phyloP scores from a whole-genome alignment of 2,329 filamentous ascomycete genomes.

The Rhynchosporium graminicola region DNA sequence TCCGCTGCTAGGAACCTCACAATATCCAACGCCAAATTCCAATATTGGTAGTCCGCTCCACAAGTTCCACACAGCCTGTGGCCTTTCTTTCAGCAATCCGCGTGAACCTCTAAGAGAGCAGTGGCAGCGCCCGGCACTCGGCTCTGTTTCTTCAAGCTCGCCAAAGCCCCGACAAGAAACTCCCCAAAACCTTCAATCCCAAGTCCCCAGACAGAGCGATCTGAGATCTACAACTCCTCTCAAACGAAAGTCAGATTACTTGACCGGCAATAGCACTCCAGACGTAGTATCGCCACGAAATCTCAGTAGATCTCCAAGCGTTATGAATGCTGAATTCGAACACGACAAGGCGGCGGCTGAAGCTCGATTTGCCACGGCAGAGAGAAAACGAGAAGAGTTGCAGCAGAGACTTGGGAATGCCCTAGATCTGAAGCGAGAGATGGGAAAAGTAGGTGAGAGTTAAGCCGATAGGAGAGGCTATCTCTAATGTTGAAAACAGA shows the following conservation, averaged over 20 bases:
- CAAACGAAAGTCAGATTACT: not conserved
- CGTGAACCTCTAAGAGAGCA: not conserved
- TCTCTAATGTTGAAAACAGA: not conserved
- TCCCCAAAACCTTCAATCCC: not conserved
- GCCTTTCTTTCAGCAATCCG: not conserved
- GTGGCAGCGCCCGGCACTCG: not conserved
- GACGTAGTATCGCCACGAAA: not conserved
- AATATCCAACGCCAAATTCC: not conserved
- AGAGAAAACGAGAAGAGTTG: constrained; percentile 17
- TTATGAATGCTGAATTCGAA: constrained; percentile 11
- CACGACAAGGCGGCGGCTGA: constrained; percentile 2
- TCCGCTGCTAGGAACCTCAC: constrained; percentile 11
- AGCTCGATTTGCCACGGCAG: constrained; percentile 6
- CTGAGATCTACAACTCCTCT: not conserved
- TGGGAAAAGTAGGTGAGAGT: not conserved
- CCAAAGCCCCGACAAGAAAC: not conserved
- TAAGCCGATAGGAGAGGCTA: not conserved
- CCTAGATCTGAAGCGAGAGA: not conserved
- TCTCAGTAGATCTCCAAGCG: constrained; percentile 8
- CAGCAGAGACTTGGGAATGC: constrained; percentile 14
- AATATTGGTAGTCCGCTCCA: not conserved
- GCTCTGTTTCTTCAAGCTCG: not conserved
- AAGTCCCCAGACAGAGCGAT: not conserved
- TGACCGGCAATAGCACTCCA: not conserved
- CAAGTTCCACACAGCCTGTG: not conserved